phyloP scores from a whole-genome alignment of 2,329 filamentous ascomycete genomes.

The Neocucurbitaria cava region DNA sequence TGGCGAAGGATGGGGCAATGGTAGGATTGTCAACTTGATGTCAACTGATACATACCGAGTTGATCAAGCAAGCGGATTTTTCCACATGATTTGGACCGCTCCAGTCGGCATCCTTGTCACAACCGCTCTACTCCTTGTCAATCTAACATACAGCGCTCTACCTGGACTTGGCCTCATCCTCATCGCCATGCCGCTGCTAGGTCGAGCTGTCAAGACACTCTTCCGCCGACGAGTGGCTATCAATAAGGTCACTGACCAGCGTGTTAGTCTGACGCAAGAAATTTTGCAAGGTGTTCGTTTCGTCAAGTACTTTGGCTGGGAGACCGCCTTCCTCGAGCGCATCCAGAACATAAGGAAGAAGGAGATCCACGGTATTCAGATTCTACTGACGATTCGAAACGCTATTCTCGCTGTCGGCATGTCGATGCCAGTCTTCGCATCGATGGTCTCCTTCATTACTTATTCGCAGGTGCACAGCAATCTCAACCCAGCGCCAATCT shows the following conservation, averaged over 20 bases:
- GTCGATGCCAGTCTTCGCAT: conserved; percentile 90
- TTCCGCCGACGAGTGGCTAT: conserved; percentile 78
- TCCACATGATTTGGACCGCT: conserved; percentile 90
- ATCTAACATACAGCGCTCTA: conserved; percentile 87
- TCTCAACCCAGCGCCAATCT: conserved; percentile 78
- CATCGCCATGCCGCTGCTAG: conserved; percentile 78
- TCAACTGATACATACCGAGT: conserved; percentile 93
- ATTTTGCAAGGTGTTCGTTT: conserved; percentile 90
- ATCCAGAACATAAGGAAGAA: conserved; percentile 74
- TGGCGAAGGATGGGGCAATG: conserved; percentile 88
- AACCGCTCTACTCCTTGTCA: conserved; percentile 80
- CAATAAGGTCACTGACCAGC: conserved; percentile 93
- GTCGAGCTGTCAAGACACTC: conserved; percentile 76
- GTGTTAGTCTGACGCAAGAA: conserved; percentile 90
- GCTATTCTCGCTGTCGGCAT: conserved; percentile 84
- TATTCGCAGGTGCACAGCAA: conserved; percentile 68
- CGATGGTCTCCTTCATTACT: conserved; percentile 93
- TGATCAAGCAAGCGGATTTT: conserved; percentile 85
- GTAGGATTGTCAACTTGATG: conserved; percentile 91
- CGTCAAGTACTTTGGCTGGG: conserved; percentile 97
- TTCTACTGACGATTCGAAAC: conserved; percentile 82
- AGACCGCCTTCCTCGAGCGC: conserved; percentile 81
- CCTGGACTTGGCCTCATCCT: conserved; percentile 86
- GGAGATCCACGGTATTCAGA: conserved; percentile 85
- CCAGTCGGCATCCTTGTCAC: conserved; percentile 81